These are phyloP conservation scores for Fusarium secorum DNA, from an alignment of 2,329 filamentous ascomycete genomes.

Conservation along the genomic window DNA sequence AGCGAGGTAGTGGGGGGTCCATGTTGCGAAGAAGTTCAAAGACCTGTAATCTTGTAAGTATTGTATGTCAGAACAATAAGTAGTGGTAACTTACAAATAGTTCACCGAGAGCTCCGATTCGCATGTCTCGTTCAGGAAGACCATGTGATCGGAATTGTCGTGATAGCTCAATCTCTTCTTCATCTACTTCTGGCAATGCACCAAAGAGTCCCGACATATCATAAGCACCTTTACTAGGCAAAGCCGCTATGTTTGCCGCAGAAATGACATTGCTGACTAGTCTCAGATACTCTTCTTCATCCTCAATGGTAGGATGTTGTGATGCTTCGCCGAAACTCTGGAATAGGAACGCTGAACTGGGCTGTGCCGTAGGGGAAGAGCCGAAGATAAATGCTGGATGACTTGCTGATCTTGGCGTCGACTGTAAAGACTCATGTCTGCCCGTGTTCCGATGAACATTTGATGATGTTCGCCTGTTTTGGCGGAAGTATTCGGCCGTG, in stretches of 20 bases:
- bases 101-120: slow-evolving; percentile 33
- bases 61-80: fast-evolving
- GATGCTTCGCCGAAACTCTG: not conserved
- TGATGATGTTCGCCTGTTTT: not conserved
- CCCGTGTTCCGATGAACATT: not conserved
- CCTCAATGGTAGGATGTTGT: not conserved
- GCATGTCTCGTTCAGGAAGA: slow-evolving; percentile 23
- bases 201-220: slow-evolving; percentile 20
- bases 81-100: slow-evolving; percentile 16
- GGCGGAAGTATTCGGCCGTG: not conserved
- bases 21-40: slow-evolving; percentile 51
- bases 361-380: slow-evolving; percentile 6
- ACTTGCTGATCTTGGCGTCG: not conserved
- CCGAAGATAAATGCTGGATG: slow-evolving; percentile 32
- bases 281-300: slow-evolving; percentile 19
- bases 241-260: not conserved
- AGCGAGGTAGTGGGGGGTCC: slow-evolving; percentile 43
- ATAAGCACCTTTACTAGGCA: not conserved
- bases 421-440: not conserved
- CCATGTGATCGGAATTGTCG: slow-evolving; percentile 2
- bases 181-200: slow-evolving; percentile 12
- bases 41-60: slow-evolving; percentile 42
- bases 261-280: slow-evolving; percentile 18
- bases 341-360: slow-evolving; percentile 20
- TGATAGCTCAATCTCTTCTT: slow-evolving; percentile 4